phyloP scores from a whole-genome alignment of 2,329 filamentous ascomycete genomes.

The Claviceps pazoutovae region DNA sequence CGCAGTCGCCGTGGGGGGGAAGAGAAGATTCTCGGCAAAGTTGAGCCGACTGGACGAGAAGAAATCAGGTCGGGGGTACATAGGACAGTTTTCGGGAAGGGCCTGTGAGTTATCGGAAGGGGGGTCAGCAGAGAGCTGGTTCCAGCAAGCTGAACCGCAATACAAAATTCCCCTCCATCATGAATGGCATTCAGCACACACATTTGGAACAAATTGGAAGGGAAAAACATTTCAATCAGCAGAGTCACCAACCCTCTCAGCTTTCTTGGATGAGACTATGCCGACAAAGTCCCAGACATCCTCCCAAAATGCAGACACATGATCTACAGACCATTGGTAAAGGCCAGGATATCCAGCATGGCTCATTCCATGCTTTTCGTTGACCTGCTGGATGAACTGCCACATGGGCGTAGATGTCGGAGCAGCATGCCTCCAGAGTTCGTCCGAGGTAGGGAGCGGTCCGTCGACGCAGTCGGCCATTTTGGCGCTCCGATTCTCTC shows the following conservation, averaged over 20 bases:
- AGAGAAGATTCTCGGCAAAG: slow-evolving; percentile 91
- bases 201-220: background rate
- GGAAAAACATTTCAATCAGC: background rate
- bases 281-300: slow-evolving; percentile 75
- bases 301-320: slow-evolving; percentile 68
- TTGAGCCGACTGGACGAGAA: slow-evolving; percentile 71
- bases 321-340: slow-evolving; percentile 70
- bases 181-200: background rate
- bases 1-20: slow-evolving; percentile 37
- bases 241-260: slow-evolving; percentile 35
- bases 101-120: slow-evolving; percentile 33
- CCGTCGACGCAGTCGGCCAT: slow-evolving; percentile 9
- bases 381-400: slow-evolving; percentile 56
- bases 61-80: slow-evolving; percentile 82
- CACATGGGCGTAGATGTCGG: slow-evolving; percentile 57
- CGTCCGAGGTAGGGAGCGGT: slow-evolving; percentile 14
- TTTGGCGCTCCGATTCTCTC: background rate
- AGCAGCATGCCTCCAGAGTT: slow-evolving; percentile 59
- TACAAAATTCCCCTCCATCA: background rate
- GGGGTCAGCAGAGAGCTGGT: background rate
- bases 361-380: slow-evolving; percentile 47
- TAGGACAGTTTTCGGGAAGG: slow-evolving; percentile 48
- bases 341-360: slow-evolving; percentile 60
- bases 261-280: slow-evolving; percentile 53
- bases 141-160: background rate